Evolutionary conservation across 2,329 filamentous ascomycete species (phyloP), one percentile per base, ranked within the genome.

Genomic region (Coleophoma crateriformis): DNA sequence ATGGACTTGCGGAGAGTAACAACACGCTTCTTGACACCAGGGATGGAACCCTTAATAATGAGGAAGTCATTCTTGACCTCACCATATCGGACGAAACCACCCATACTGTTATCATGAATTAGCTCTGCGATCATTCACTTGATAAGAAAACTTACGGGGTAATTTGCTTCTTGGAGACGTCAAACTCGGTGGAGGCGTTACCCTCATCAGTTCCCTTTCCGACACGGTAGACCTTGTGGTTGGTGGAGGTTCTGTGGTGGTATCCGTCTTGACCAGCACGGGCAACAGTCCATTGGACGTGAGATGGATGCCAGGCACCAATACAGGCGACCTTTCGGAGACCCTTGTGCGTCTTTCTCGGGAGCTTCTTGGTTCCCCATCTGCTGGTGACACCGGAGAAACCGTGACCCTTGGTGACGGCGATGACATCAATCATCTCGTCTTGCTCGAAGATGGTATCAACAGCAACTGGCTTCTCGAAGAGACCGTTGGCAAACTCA

Each of bases 281-380:
- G 72, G 92, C 94, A 81, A 99, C 94, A 74, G 94, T 99, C 94
- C 94, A 99, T 82, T 99, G 94, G 77, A 99, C 94, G 90, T 99
- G 94, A 77, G 88, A 90, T 71, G 94, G 94, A 83, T 99, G 94
- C 94, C 94, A 99, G 68, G 94, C 94, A 88, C 94, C 94, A 76
- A 99, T 99, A 96, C 94, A 99, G 71, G 94, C 94, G 67, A 99
- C 92, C 88, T 99, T 99, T 71, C 94, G 87, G 71, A 99, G 90
- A 96, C 94, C 94, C 87, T 99, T 99, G 88, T 99, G 94, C 58
- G 94, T 99, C 90, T 99, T 99, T 73, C 94, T 90, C 66, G 94
- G 94, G 69, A 99, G 90, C 90, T 97, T 99, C 89, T 96, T 99
- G 81, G 94, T 99, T 68, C 94, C 94, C 94, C 94, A 99, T 79